Conservation (phyloP, 306 rosid species). For the Lathyrus aphaca region DNA sequence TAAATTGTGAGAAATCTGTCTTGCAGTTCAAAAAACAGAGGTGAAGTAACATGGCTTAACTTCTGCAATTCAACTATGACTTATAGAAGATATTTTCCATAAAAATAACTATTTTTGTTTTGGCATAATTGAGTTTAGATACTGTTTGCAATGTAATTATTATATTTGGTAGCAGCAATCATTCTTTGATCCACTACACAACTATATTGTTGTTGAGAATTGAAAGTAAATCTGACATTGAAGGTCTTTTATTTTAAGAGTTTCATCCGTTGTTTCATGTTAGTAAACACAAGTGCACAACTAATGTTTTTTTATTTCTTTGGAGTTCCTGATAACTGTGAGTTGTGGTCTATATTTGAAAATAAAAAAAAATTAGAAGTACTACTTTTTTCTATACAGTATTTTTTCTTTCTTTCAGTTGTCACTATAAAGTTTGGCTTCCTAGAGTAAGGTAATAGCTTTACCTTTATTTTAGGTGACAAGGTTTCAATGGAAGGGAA, state of each 20-base stretch:
- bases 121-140: neutral
- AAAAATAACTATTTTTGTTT: neutral
- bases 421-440: slow-evolving; percentile 8
- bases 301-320: slow-evolving; percentile 11
- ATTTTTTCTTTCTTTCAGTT: neutral
- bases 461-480: slow-evolving; percentile 56
- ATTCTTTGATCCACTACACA: neutral
- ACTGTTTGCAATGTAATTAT: too few relatives aligned
- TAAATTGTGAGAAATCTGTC: neutral
- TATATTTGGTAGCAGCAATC: too few relatives aligned
- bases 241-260: slow-evolving; percentile 26
- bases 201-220: slow-evolving; percentile 5
- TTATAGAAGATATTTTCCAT: neutral
- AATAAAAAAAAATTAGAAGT: slow-evolving; percentile 26
- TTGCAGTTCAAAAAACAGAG: neutral
- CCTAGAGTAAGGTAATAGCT: slow-evolving; percentile 22
- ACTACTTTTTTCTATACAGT: neutral
- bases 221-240: slow-evolving; percentile 28
- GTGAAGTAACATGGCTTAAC: neutral
- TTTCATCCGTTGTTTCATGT: slow-evolving; percentile 6
- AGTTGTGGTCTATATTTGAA: slow-evolving; percentile 28
- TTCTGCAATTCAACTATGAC: slow-evolving; percentile 3
- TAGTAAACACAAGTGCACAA: slow-evolving; percentile 4
- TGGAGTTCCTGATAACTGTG: slow-evolving; percentile 22
- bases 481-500: slow-evolving; percentile 89